These are phyloP conservation scores for Magnolia changhungtana DNA, from an alignment of 164 flowering plant species.

Conservation along the genomic window DNA sequence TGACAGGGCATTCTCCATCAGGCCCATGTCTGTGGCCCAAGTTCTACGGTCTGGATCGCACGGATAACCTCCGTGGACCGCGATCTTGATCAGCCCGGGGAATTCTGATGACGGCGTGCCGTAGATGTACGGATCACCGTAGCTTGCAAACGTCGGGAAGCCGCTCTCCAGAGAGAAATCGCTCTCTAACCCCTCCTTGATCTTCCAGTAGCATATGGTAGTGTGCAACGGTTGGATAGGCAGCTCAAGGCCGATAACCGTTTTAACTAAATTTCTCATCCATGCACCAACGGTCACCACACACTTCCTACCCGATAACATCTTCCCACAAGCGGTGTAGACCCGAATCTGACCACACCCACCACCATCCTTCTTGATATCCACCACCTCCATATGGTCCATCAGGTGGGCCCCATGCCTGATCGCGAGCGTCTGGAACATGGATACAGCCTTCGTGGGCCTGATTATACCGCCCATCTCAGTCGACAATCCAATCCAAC, in stretches of 20 bases:
- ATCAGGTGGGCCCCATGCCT: conserved; percentile 51
- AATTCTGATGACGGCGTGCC: conserved; percentile 86
- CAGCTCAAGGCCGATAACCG: conserved; percentile 37
- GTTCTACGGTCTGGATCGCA: conserved; percentile 80
- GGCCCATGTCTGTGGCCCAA: conserved; percentile 36
- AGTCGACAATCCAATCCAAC: conserved; percentile 58
- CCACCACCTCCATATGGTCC: conserved; percentile 54
- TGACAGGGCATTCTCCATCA: conserved; percentile 17
- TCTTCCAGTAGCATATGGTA: conserved; percentile 67
- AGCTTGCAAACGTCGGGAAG: conserved; percentile 82
- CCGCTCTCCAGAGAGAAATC: conserved; percentile 38
- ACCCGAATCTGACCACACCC: conserved; percentile 41
- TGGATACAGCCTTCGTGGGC: conserved; percentile 90
- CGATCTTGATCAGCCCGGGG: conserved; percentile 81
- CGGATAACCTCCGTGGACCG: conserved; percentile 62
- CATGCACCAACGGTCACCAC: conserved; percentile 85
- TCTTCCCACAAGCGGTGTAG: conserved; percentile 26
- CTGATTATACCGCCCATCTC: conserved; percentile 71
- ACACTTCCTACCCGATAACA: conserved; percentile 59
- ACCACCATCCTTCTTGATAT: conserved; percentile 26
- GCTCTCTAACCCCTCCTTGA: conserved; percentile 51
- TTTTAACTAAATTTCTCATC: conserved; percentile 53
- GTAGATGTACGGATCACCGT: conserved; percentile 63
- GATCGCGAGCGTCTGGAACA: conserved; percentile 78
- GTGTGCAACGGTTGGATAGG: conserved; percentile 84